phyloP scores from a whole-genome alignment of 1,139 yeast species.

The Taiozyma sp. region DNA sequence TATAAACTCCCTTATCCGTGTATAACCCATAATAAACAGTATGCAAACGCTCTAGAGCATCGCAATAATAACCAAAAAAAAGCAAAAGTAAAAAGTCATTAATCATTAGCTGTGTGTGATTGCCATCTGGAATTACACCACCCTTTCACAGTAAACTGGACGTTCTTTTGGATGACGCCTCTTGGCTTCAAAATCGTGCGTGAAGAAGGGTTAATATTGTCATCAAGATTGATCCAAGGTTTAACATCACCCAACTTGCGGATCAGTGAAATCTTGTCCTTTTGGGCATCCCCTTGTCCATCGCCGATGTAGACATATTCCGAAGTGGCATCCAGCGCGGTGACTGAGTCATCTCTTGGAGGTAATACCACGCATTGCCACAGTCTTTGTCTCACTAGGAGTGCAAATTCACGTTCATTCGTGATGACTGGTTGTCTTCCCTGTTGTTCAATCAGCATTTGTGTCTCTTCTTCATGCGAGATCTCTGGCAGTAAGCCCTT shows the following conservation, averaged over 20 bases:
- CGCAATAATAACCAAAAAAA: not conserved
- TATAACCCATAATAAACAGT: not conserved
- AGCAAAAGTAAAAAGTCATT: not conserved
- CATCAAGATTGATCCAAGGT: constrained; percentile 34
- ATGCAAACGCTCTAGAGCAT: not conserved
- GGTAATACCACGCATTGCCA: constrained; percentile 45
- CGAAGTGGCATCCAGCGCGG: constrained; percentile 22
- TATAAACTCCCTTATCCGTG: not conserved
- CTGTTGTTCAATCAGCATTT: constrained; percentile 5
- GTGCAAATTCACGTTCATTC: constrained; percentile 29
- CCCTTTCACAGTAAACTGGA: constrained; percentile 48
- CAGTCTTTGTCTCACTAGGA: constrained; percentile 39
- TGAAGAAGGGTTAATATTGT: constrained; percentile 9
- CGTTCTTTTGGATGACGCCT: constrained; percentile 19
- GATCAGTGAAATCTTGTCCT: constrained; percentile 11
- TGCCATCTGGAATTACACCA: constrained; percentile 48
- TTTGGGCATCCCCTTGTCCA: constrained; percentile 2
- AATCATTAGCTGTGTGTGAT: constrained; percentile 3
- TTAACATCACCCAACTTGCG: constrained; percentile 30
- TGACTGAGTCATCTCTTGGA: constrained; percentile 34
- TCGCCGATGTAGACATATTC: constrained; percentile 26
- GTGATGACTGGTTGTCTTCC: constrained; percentile 7
- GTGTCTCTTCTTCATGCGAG: constrained; percentile 24
- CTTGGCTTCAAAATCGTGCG: constrained; percentile 15
- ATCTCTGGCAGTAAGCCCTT: constrained; percentile 32